Percentiles rank a stretch among this genome's conserved stretches.
Evolutionary conservation across 2,329 filamentous ascomycete species (phyloP).

Genomic region (Diatrype stigma): DNA sequence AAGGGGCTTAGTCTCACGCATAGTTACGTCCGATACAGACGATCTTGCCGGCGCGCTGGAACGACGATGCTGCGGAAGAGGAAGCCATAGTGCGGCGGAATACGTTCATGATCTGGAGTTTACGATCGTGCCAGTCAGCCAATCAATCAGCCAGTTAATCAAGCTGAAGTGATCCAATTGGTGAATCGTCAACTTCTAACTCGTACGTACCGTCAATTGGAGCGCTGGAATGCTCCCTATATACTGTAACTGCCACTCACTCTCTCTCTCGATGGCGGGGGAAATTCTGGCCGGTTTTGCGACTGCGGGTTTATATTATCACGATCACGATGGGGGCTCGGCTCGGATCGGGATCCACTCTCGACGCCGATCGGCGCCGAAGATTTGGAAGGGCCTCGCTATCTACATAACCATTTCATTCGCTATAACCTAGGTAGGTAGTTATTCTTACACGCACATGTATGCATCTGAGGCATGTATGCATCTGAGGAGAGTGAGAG

Average conservation of each 20-base stretch:
- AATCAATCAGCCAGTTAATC: too few relatives aligned
- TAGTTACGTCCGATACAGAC: conserved; percentile 97
- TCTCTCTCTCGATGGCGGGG: too few relatives aligned
- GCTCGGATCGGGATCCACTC: background rate
- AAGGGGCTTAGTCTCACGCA: conserved; percentile 55
- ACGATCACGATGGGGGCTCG: background rate
- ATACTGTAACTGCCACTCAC: too few relatives aligned
- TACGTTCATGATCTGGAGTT: conserved; percentile 25
- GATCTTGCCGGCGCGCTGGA: conserved; percentile 64
- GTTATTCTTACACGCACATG: too few relatives aligned
- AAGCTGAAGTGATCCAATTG: too few relatives aligned
- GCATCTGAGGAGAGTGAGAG: too few relatives aligned
- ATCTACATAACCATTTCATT: too few relatives aligned
- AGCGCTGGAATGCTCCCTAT: too few relatives aligned
- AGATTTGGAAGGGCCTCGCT: background rate
- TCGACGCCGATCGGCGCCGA: background rate
- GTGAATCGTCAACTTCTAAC: too few relatives aligned
- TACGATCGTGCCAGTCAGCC: background rate
- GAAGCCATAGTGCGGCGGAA: conserved; percentile 34
- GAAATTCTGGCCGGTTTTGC: background rate
- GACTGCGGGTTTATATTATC: background rate
- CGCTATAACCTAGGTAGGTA: too few relatives aligned
- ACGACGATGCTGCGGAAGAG: conserved; percentile 40
- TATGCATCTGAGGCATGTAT: too few relatives aligned
- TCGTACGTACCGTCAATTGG: background rate